These are phyloP conservation scores for Sphagnum contortum DNA, from an alignment of 225 moss, liverwort and hornwort species.

Conservation along the genomic window DNA sequence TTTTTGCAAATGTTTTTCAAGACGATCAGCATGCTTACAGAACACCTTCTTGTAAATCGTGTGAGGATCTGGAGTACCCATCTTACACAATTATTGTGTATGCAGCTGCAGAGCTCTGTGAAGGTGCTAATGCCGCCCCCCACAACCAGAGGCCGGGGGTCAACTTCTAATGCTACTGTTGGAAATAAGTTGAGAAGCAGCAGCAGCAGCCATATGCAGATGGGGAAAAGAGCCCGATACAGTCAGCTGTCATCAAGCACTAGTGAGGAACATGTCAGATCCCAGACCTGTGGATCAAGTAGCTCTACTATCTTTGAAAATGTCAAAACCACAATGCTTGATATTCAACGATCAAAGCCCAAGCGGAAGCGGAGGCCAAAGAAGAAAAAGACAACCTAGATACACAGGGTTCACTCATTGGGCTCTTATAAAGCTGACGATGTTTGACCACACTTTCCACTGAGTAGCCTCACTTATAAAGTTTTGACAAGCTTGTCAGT, in stretches of 20 bases:
- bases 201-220: slow-evolving; percentile 9
- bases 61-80: no score
- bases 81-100: neutral
- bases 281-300: slow-evolving; percentile 36
- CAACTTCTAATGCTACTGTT: slow-evolving; percentile 16
- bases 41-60: no score
- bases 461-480: no score
- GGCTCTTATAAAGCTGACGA: no score
- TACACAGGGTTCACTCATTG: no score
- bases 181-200: slow-evolving; percentile 21
- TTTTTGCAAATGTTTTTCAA: no score
- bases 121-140: slow-evolving; percentile 69
- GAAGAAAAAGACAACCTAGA: slow-evolving; percentile 32
- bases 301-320: slow-evolving; percentile 54
- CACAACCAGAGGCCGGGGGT: slow-evolving; percentile 22
- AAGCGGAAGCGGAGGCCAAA: slow-evolving; percentile 57
- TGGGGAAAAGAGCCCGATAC: slow-evolving; percentile 30
- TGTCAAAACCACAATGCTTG: slow-evolving; percentile 48
- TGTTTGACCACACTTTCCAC: no score
- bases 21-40: no score
- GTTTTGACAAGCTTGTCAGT: no score
- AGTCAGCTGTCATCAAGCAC: slow-evolving; percentile 30
- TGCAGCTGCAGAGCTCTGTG: slow-evolving; percentile 56
- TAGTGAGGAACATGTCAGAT: slow-evolving; percentile 18
- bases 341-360: slow-evolving; percentile 32